Conservation (phyloP, 23 red algal genomes). For the Gracilaria caudata region DNA sequence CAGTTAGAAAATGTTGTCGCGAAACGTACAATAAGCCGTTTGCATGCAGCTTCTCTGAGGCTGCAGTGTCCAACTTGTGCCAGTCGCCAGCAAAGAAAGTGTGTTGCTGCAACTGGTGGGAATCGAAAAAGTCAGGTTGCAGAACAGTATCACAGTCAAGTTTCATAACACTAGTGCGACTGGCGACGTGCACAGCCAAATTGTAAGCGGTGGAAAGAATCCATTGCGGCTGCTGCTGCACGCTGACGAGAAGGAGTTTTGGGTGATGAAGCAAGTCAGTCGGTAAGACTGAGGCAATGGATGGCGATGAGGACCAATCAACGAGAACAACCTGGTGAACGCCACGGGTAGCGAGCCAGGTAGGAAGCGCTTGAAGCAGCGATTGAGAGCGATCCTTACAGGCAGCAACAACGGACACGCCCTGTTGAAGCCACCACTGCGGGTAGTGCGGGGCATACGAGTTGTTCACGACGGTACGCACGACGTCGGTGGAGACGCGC, state of each 20-base stretch:
- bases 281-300: conserved; percentile 17
- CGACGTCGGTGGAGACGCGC: neutral
- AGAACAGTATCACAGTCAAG: conserved; percentile 87
- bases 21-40: conserved; percentile 64
- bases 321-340: conserved; percentile 76
- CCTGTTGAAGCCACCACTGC: conserved; percentile 46
- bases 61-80: conserved; percentile 20
- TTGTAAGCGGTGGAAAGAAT: conserved; percentile 83
- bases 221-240: conserved; percentile 67
- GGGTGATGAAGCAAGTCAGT: neutral
- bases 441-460: neutral
- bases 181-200: conserved; percentile 46
- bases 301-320: conserved; percentile 70
- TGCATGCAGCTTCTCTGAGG: conserved; percentile 67
- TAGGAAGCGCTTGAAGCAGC: conserved; percentile 26
- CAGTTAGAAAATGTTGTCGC: conserved; percentile 39
- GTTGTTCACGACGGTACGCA: neutral
- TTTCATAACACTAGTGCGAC: conserved; percentile 50
- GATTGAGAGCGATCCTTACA: conserved; percentile 75
- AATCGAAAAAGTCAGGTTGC: conserved; percentile 56
- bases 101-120: conserved; percentile 37
- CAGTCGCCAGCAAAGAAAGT: conserved; percentile 83
- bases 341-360: conserved; percentile 44
- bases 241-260: conserved; percentile 49
- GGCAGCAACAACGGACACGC: conserved; percentile 76